Percentiles rank a stretch among this genome's conserved stretches.
phyloP scores from a whole-genome alignment of 768 basidiomycete genomes.

The Boletus bicolor region DNA sequence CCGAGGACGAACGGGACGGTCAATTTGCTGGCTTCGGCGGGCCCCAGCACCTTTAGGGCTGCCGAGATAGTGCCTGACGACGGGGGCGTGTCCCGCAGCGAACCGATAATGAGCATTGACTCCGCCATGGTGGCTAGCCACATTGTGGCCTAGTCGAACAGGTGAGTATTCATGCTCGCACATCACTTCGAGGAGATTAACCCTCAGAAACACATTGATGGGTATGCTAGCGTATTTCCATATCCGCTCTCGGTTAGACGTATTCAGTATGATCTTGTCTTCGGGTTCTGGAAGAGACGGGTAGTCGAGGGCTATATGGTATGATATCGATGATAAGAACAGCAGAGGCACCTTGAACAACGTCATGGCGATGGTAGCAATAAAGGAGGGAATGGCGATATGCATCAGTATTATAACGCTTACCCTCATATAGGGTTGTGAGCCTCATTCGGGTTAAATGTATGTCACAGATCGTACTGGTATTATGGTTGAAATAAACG shows the following conservation, averaged over 20 bases:
- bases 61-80: neutral
- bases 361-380: slow-evolving; percentile 1
- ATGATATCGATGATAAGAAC: slow-evolving; percentile 4
- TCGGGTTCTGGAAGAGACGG: neutral
- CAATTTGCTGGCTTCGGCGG: neutral
- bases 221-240: slow-evolving; percentile 4
- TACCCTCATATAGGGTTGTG: neutral
- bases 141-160: too few relatives aligned
- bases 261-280: slow-evolving; percentile 4
- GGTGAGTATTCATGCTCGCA: neutral
- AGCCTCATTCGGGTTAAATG: too few relatives aligned
- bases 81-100: neutral
- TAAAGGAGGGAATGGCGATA: neutral
- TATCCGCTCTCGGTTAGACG: neutral
- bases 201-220: neutral
- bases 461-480: too few relatives aligned
- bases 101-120: neutral
- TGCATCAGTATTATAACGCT: neutral
- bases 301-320: neutral
- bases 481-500: too few relatives aligned
- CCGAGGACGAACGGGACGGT: slow-evolving; percentile 7
- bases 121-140: neutral
- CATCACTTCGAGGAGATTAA: neutral
- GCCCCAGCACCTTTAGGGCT: slow-evolving; percentile 8
- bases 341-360: slow-evolving; percentile 7